phyloP scores from a whole-genome alignment of 2,329 filamentous ascomycete species.

The Scytalidium lignicola region DNA sequence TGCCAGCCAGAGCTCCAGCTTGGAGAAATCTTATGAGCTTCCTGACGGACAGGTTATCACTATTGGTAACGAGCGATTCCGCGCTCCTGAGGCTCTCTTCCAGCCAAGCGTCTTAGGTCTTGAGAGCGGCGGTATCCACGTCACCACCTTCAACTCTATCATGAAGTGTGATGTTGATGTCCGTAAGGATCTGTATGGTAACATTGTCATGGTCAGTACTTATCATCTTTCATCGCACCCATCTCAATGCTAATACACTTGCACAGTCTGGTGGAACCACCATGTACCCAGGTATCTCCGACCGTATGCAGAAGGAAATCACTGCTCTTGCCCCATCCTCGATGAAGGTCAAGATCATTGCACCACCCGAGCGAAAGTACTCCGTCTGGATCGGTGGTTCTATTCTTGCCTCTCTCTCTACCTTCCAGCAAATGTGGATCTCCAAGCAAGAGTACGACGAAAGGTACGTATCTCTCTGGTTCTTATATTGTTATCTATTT shows the following conservation, averaged over 20 bases:
- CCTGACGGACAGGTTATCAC: conserved; percentile 99
- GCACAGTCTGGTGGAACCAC: conserved; percentile 96
- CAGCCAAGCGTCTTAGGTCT: conserved; percentile 97
- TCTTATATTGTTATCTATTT: not conserved
- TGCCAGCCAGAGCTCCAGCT: conserved; percentile 93
- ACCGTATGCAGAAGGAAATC: conserved; percentile 99
- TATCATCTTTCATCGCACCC: conserved; percentile 3
- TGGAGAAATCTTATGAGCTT: conserved; percentile 99
- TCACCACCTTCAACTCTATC: conserved; percentile 99
- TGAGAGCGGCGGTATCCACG: conserved; percentile 97
- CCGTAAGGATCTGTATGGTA: conserved; percentile 99
- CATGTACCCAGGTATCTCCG: conserved; percentile 99
- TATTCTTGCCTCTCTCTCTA: conserved; percentile 97
- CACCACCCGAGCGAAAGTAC: conserved; percentile 99
- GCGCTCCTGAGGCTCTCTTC: conserved; percentile 99
- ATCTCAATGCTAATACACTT: conserved; percentile 11
- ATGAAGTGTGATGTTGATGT: conserved; percentile 99
- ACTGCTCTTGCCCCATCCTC: conserved; percentile 97
- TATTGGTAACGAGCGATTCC: conserved; percentile 99
- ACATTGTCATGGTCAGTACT: conserved; percentile 96
- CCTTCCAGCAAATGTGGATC: conserved; percentile 99
- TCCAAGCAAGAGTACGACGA: conserved; percentile 87
- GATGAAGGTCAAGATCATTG: conserved; percentile 99
- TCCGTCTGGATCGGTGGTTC: conserved; percentile 99
- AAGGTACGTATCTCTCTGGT: conserved; percentile 31